A percentile compares a stretch with the other conserved stretches of the same genome.
phyloP scores from a whole-genome alignment of 352 stramenopile species.

The Paralagenidium karlingii region DNA sequence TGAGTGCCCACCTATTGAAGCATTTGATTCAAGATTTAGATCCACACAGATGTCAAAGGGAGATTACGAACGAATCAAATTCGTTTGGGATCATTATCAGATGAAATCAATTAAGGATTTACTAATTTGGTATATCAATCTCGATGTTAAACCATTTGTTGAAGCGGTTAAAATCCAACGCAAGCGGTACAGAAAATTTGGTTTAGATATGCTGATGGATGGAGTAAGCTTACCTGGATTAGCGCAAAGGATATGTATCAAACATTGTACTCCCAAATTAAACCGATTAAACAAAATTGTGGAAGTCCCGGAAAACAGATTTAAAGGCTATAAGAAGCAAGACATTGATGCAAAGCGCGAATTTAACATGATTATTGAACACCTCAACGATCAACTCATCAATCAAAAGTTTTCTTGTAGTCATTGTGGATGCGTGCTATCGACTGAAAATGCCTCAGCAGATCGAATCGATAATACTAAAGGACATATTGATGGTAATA shows the following conservation, averaged over 20 bases:
- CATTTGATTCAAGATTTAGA: constrained; percentile 10
- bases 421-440: constrained; percentile 2
- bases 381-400: constrained; percentile 1
- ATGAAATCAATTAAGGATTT: constrained; percentile 21
- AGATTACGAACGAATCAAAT: constrained; percentile 14
- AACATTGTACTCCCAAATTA: background rate
- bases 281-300: background rate
- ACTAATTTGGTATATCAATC: constrained; percentile 23
- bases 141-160: constrained; percentile 17
- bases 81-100: constrained; percentile 14
- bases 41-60: constrained; percentile 7
- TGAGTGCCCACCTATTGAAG: constrained; percentile 7
- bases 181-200: constrained; percentile 1
- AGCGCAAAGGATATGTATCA: constrained; percentile 3
- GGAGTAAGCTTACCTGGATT: constrained; percentile 1
- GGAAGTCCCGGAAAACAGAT: background rate
- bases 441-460: constrained; percentile 1
- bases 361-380: constrained; percentile 2
- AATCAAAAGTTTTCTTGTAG: background rate
- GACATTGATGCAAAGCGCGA: constrained; percentile 3
- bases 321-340: constrained; percentile 1
- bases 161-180: constrained; percentile 4
- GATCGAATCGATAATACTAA: constrained; percentile 4
- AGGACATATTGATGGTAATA: constrained; percentile 5
- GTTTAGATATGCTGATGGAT: constrained; percentile 3